These are phyloP conservation scores for Astrothelium subdiscretum DNA, from an alignment of 495 filamentous ascomycete genomes.

Conservation along the genomic window DNA sequence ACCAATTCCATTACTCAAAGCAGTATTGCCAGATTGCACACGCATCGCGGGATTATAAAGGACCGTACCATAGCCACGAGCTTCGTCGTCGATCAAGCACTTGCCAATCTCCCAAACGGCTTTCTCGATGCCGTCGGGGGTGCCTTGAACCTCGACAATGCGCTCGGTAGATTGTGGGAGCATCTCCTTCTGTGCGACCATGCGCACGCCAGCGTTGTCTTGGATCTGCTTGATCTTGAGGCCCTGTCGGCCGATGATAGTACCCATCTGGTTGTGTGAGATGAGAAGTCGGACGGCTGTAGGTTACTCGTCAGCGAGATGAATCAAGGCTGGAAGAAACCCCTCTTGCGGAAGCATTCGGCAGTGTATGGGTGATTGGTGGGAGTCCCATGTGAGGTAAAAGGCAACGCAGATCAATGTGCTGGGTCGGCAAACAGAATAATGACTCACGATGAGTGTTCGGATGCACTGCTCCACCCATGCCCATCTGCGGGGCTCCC, in stretches of 20 bases:
- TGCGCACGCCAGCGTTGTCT: constrained; percentile 89
- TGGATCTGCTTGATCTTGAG: constrained; percentile 99
- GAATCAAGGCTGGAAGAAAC: background rate
- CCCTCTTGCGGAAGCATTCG: too few relatives aligned
- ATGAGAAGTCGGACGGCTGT: constrained; percentile 92
- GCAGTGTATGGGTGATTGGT: too few relatives aligned
- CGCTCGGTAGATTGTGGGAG: constrained; percentile 98
- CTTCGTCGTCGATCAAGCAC: constrained; percentile 94
- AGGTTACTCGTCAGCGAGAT: constrained; percentile 23
- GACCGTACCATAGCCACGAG: constrained; percentile 89
- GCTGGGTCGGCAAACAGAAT: background rate
- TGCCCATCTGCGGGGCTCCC: constrained; percentile 85
- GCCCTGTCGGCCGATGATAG: constrained; percentile 91
- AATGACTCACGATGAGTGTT: constrained; percentile 81
- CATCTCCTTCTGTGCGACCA: constrained; percentile 99
- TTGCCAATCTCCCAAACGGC: constrained; percentile 98
- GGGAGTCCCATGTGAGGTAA: background rate
- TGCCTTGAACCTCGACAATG: constrained; percentile 91
- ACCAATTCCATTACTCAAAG: constrained; percentile 35
- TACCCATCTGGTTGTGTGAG: constrained; percentile 99
- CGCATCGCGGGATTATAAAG: constrained; percentile 93
- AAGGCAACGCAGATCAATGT: background rate
- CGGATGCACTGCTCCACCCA: constrained; percentile 77
- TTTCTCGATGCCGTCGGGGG: constrained; percentile 84
- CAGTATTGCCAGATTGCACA: constrained; percentile 49